Base-by-base conservation (phyloP, 148 eudicot species). In the Simmondsia chinensis region DNA sequence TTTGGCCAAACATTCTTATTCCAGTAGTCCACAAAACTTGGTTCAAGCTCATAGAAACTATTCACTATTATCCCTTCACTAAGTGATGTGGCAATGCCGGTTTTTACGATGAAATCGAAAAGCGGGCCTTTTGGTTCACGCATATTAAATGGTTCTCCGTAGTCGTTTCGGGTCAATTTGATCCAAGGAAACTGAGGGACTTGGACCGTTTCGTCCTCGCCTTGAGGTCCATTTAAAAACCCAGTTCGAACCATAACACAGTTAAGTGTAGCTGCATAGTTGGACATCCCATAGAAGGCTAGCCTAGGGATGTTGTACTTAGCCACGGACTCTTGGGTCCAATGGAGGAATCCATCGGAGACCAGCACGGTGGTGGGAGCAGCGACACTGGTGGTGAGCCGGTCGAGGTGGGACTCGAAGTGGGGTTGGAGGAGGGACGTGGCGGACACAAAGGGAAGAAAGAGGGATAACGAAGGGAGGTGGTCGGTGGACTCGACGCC, bases 401-500 rank as follows among this genome's bases (percentile, higher is more conserved):
- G 62, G 53, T 30, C 9, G 0, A 85, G 55, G 2, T 73, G 57
- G 16, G 23, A 8, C 31, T 85, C 89, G 14, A 85, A 85, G 21
- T 39, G 14, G 0, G 65, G 82, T 43, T 71, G 68, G 49, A 82
- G 67, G 7, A 26, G 35, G 14, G 3, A 11, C 11, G 39, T 33
- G 15, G 40, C 8, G 2, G 2, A 17, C 27, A 54, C 73, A 19
- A 84, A 84, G 0, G 72, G 43, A 5, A 56, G 13, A 35, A 80
- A 80, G 29, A 66, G 66, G 2, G 83, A 66, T 62, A 81, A 75
- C 38, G 78, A 72, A 0, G 86, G 91, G 21, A 85, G 78, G 19
- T 48, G 64, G 46, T 85, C 91, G 9, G 95, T 81, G 70, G 78
- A 75, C 45, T 85, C 91, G 1, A 70, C 35, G 0, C 81, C 78